Percentiles rank a stretch among this genome's conserved stretches.
These are phyloP conservation scores for Penicillium sp. DNA, from an alignment of 2,329 filamentous ascomycete genomes.

Conservation along the genomic window DNA sequence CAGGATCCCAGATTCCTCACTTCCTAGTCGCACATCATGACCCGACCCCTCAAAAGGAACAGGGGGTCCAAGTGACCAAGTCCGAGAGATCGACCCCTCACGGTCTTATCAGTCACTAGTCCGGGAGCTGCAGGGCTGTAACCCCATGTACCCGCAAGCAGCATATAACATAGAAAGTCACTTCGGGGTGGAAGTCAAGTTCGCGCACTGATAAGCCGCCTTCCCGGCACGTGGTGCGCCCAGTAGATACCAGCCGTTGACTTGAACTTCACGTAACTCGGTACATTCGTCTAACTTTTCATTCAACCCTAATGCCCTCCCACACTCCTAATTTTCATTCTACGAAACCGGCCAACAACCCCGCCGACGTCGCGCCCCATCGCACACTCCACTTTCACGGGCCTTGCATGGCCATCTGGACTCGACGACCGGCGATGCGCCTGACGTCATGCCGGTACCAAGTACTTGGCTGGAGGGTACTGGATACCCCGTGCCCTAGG, in stretches of 20 bases:
- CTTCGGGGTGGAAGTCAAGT: background rate
- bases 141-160: background rate
- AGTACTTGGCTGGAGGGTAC: background rate
- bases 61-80: background rate
- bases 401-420: background rate
- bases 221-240: conserved; percentile 12
- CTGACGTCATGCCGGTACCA: conserved; percentile 2
- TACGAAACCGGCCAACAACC: background rate
- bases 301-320: background rate
- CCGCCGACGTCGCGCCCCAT: background rate
- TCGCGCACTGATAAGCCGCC: conserved; percentile 14
- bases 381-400: background rate
- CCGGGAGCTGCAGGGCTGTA: background rate
- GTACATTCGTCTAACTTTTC: background rate
- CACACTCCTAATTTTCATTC: background rate
- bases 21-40: background rate
- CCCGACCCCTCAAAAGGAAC: background rate
- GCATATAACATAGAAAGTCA: background rate
- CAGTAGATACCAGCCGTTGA: background rate
- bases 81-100: conserved; percentile 10
- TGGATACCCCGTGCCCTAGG: background rate
- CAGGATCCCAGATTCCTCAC: background rate
- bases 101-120: conserved; percentile 9
- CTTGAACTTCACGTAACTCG: background rate
- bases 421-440: background rate